phyloP scores from a whole-genome alignment of 2,329 filamentous ascomycete species.

The Aphanocladium album region DNA sequence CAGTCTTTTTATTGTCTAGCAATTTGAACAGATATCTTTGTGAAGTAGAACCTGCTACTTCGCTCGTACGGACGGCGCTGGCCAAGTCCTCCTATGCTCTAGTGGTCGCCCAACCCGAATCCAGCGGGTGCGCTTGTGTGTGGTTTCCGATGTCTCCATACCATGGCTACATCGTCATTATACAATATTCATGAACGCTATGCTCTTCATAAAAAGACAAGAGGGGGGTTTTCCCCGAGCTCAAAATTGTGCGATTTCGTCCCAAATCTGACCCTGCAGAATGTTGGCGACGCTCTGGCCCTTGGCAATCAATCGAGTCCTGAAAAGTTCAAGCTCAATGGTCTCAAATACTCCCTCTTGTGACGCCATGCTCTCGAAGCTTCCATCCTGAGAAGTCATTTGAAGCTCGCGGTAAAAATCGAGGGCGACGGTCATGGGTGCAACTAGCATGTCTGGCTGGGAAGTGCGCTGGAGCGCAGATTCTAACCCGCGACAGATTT shows the following conservation, averaged over 20 bases:
- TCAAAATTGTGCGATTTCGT: constrained; percentile 25
- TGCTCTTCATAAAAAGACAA: background rate
- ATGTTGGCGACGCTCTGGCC: constrained; percentile 37
- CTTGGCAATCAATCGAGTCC: constrained; percentile 32
- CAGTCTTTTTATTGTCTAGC: background rate
- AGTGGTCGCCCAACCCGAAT: background rate
- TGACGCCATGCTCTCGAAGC: constrained; percentile 35
- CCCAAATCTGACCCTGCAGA: constrained; percentile 36
- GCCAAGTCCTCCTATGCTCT: background rate
- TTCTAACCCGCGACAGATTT: constrained; percentile 48
- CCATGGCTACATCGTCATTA: background rate
- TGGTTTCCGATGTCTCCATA: background rate
- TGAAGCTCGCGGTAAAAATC: constrained; percentile 38
- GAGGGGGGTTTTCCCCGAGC: background rate
- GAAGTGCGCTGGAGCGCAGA: constrained; percentile 37
- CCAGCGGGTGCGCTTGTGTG: background rate
- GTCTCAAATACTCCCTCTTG: constrained; percentile 41
- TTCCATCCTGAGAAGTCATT: constrained; percentile 33
- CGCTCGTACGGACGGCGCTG: background rate
- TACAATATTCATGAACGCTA: constrained; percentile 3
- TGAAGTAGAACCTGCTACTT: constrained; percentile 4
- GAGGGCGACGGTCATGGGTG: constrained; percentile 38
- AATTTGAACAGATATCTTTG: background rate
- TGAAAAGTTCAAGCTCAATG: constrained; percentile 42
- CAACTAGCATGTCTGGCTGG: constrained; percentile 43